Evolutionary conservation across 768 basidiomycete species (phyloP).

Genomic region (Macrolepiota dolichaula): DNA sequence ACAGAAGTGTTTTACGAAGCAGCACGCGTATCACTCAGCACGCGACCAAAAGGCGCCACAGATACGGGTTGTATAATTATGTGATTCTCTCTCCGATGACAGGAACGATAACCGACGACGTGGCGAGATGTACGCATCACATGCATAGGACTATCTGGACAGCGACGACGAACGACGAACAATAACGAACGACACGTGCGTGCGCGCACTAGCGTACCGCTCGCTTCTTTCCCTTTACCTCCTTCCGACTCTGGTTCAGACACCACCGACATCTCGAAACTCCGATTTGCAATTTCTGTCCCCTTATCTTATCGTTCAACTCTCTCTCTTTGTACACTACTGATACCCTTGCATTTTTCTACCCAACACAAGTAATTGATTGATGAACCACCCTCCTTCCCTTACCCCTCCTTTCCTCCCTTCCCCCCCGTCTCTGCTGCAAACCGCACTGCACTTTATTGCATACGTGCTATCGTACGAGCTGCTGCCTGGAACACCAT

Average conservation of each 20-base stretch:
- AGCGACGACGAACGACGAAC: not conserved
- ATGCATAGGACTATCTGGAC: no score
- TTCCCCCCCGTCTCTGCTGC: not conserved
- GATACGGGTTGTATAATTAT: slow-evolving; percentile 56
- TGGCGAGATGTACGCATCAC: not conserved
- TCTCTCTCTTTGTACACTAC: slow-evolving; percentile 2
- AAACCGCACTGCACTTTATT: not conserved
- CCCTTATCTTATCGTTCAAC: not conserved
- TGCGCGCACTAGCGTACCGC: not conserved
- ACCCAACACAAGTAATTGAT: not conserved
- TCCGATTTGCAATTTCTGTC: no score
- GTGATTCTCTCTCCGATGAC: slow-evolving; percentile 33
- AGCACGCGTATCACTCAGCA: slow-evolving; percentile 77
- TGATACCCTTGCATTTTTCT: slow-evolving; percentile 10
- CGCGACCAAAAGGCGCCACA: slow-evolving; percentile 62
- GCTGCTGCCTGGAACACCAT: no score
- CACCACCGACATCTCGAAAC: no score
- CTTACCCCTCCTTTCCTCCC: not conserved
- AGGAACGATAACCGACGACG: not conserved
- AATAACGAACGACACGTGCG: not conserved
- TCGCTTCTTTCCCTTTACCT: not conserved
- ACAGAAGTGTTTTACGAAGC: slow-evolving; percentile 92
- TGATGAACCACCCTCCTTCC: not conserved
- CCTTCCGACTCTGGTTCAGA: not conserved
- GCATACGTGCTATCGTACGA: not conserved